phyloP scores from a whole-genome alignment of 1,139 yeast species.

The Hansenula sp. region DNA sequence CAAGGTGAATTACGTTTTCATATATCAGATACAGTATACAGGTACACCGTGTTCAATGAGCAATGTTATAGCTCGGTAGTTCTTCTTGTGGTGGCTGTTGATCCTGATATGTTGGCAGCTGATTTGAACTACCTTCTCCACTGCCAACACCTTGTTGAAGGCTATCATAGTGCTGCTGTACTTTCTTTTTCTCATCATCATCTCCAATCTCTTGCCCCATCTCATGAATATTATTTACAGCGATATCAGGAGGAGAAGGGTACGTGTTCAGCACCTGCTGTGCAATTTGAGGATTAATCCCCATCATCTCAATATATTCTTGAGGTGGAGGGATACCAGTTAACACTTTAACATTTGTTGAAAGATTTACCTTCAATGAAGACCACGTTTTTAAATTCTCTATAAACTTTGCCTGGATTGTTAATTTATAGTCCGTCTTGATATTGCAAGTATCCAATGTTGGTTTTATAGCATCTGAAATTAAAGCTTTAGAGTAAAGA shows the following conservation, averaged over 20 bases:
- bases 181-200: too few relatives aligned
- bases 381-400: slow-evolving; percentile 11
- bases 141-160: too few relatives aligned
- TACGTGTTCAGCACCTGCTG: neutral
- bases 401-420: slow-evolving; percentile 39
- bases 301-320: neutral
- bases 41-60: too few relatives aligned
- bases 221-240: neutral
- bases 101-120: too few relatives aligned
- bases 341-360: neutral
- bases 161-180: too few relatives aligned
- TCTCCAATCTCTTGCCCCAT: neutral
- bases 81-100: too few relatives aligned
- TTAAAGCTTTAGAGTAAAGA: slow-evolving; percentile 20
- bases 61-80: too few relatives aligned
- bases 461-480: slow-evolving; percentile 51
- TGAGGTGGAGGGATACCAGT: neutral
- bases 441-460: slow-evolving; percentile 58
- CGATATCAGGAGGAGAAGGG: neutral
- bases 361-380: neutral
- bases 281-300: neutral
- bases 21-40: too few relatives aligned
- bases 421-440: slow-evolving; percentile 39
- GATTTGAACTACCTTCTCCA: too few relatives aligned
- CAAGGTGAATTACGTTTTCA: too few relatives aligned